Conservation (phyloP, 179 eudicot species). For the Silene noctiflora region DNA sequence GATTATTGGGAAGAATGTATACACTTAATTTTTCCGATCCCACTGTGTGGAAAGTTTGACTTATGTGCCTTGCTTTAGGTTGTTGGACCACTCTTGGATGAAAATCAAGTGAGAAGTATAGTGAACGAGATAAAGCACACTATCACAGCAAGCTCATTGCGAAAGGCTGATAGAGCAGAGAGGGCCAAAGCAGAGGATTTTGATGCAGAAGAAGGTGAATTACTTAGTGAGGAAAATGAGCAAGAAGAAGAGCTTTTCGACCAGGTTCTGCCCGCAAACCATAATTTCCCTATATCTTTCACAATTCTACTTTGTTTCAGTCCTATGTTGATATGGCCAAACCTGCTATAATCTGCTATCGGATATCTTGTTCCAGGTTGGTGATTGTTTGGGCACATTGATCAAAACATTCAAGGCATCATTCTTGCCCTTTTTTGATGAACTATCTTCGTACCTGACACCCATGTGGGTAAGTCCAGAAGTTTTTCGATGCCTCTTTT, state of each 20-base stretch:
- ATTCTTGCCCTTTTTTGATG: slow-evolving; percentile 97
- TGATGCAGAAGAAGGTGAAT: slow-evolving; percentile 97
- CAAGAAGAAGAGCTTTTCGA: slow-evolving; percentile 97
- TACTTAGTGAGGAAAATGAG: slow-evolving; percentile 87
- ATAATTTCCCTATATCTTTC: neutral
- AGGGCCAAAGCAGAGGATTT: slow-evolving; percentile 98
- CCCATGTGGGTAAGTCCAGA: slow-evolving; percentile 93
- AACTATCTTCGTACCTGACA: slow-evolving; percentile 73
- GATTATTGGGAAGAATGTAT: no score
- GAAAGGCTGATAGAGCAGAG: slow-evolving; percentile 77
- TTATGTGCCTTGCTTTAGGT: slow-evolving; percentile 40
- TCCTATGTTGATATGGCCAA: neutral
- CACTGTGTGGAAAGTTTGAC: neutral
- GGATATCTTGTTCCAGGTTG: slow-evolving; percentile 49
- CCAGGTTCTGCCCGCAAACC: slow-evolving; percentile 49
- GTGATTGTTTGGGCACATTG: slow-evolving; percentile 87
- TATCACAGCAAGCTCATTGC: slow-evolving; percentile 88
- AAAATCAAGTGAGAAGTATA: slow-evolving; percentile 81
- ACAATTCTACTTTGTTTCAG: neutral
- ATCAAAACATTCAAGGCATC: slow-evolving; percentile 89
- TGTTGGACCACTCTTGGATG: slow-evolving; percentile 76
- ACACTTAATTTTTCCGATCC: neutral
- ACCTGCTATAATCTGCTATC: slow-evolving; percentile 5
- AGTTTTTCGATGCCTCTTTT: neutral
- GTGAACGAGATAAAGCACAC: slow-evolving; percentile 93